These are phyloP conservation scores for Ogataea methanolica DNA, from an alignment of 805 yeast species.

Conservation along the genomic window DNA sequence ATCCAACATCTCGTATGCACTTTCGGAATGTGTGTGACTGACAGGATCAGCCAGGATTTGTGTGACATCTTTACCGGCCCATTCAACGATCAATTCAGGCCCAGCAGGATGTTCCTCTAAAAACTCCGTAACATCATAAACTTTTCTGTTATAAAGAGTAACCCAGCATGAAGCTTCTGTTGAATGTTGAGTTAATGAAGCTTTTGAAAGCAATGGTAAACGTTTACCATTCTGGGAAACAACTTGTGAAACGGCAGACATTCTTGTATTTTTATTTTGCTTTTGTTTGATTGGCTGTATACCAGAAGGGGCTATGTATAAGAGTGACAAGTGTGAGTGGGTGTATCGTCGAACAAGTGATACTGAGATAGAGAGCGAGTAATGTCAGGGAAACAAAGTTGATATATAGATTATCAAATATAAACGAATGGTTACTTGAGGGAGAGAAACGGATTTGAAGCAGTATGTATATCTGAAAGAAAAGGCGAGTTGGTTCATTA, in stretches of 20 bases:
- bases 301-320: not conserved
- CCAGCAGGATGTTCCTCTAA: conserved; percentile 74
- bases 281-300: not conserved
- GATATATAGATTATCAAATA: too few relatives aligned
- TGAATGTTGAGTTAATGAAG: conserved; percentile 51
- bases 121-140: conserved; percentile 77
- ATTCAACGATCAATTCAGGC: conserved; percentile 48
- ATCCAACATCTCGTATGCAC: conserved; percentile 85
- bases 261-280: not conserved
- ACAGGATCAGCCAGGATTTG: conserved; percentile 66
- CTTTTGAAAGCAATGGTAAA: conserved; percentile 57
- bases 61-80: conserved; percentile 62
- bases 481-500: too few relatives aligned
- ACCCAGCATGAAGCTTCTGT: conserved; percentile 68
- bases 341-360: too few relatives aligned
- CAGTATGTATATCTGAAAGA: too few relatives aligned
- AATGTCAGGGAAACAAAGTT: too few relatives aligned
- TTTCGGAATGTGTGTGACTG: conserved; percentile 77
- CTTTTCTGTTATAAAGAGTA: conserved; percentile 69
- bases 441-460: too few relatives aligned
- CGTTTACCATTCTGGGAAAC: conserved; percentile 5
- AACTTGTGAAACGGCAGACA: not conserved
- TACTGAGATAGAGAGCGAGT: too few relatives aligned
- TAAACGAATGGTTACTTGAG: too few relatives aligned
- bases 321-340: not conserved